Conservation (phyloP, 352 stramenopile genomes). For the Globisporangium alternatum region DNA sequence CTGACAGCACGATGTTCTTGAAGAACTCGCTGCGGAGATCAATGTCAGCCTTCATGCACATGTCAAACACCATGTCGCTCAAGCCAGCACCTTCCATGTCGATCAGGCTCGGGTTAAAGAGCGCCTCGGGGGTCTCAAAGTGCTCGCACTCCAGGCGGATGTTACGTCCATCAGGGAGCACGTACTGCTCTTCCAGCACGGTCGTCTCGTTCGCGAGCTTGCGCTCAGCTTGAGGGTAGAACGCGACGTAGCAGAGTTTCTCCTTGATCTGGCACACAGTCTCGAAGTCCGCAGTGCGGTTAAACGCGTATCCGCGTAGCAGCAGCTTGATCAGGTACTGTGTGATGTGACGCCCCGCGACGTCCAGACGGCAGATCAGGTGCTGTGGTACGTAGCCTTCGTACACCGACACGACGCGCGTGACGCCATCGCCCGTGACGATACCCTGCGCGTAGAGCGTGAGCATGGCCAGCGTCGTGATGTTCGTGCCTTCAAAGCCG, state of each 20-base stretch:
- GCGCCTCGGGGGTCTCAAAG: slow-evolving; percentile 93
- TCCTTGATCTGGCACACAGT: slow-evolving; percentile 94
- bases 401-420: slow-evolving; percentile 88
- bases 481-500: slow-evolving; percentile 86
- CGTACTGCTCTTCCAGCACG: slow-evolving; percentile 90
- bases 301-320: slow-evolving; percentile 90
- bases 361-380: slow-evolving; percentile 89
- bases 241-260: slow-evolving; percentile 92
- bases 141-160: slow-evolving; percentile 94
- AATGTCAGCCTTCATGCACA: slow-evolving; percentile 95
- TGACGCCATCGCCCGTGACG: slow-evolving; percentile 89
- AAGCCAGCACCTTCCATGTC: slow-evolving; percentile 95
- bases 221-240: slow-evolving; percentile 85
- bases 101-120: slow-evolving; percentile 97
- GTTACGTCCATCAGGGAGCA: slow-evolving; percentile 96
- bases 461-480: slow-evolving; percentile 92
- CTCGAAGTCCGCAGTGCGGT: slow-evolving; percentile 91
- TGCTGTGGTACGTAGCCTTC: slow-evolving; percentile 91
- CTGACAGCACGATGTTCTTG: slow-evolving; percentile 96
- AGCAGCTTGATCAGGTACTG: slow-evolving; percentile 91
- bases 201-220: slow-evolving; percentile 90
- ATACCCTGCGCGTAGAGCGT: slow-evolving; percentile 91
- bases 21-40: slow-evolving; percentile 96
- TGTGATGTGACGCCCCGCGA: slow-evolving; percentile 88
- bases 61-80: slow-evolving; percentile 97